Conservation (phyloP, 352 stramenopile species). For the Phytophthora fragariae region DNA sequence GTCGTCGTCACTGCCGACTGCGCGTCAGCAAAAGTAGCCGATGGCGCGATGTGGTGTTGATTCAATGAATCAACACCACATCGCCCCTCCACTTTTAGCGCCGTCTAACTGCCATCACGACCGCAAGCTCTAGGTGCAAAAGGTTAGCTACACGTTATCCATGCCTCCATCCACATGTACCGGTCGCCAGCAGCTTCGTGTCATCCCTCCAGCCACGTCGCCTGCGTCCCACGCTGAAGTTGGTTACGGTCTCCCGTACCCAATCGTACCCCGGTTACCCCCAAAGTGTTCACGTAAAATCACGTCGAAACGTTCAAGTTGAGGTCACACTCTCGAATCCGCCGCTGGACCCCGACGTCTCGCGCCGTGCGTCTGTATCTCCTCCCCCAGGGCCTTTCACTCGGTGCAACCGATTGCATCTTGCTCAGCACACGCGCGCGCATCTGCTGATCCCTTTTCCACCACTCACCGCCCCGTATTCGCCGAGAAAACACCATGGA, state of each 20-base stretch:
- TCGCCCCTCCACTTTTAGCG: background rate
- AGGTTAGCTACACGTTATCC: background rate
- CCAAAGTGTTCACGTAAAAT: conserved; percentile 20
- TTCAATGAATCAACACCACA: background rate
- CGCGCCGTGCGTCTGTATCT: background rate
- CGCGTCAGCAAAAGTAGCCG: background rate
- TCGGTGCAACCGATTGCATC: background rate
- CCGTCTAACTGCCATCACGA: background rate
- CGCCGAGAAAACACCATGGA: conserved; percentile 12
- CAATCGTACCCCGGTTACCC: background rate
- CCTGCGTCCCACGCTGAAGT: background rate
- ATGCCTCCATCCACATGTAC: background rate
- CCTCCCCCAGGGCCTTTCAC: background rate
- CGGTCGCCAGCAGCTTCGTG: background rate
- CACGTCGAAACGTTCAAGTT: conserved; percentile 35
- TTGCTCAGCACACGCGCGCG: background rate
- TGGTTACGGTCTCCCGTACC: background rate
- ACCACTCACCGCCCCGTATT: background rate
- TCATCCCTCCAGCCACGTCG: background rate
- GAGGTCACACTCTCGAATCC: conserved; percentile 24
- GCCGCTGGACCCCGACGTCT: background rate
- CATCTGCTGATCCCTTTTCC: background rate
- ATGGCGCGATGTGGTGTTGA: too few relatives aligned
- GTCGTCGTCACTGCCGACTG: conserved; percentile 6
- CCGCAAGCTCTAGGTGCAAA: background rate